Percentiles rank a stretch among this genome's conserved stretches.
Conservation (phyloP, 495 filamentous ascomycete genomes). For the Pyrenopolyporus hunteri region DNA sequence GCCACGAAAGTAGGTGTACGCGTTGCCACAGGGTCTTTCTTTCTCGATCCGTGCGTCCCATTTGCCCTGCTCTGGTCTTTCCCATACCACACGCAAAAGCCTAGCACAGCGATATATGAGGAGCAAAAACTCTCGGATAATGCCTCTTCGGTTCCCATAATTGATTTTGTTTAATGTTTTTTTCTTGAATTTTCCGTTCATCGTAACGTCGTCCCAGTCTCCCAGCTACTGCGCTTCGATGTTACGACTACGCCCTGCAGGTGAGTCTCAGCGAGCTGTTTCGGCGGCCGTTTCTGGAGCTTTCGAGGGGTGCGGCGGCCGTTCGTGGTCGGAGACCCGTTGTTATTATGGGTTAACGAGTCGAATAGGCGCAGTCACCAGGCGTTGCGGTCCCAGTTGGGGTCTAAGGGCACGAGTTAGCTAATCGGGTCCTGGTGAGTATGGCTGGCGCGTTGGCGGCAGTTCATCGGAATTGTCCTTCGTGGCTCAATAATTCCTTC, state of each 20-base stretch:
- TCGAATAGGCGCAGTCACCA: conserved; percentile 61
- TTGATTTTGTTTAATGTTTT: not conserved
- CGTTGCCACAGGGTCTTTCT: not conserved
- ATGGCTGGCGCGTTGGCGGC: not conserved
- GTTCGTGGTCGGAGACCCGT: conserved; percentile 24
- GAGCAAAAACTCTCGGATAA: too few relatives aligned
- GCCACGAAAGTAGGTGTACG: conserved; percentile 2
- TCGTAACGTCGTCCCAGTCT: conserved; percentile 31
- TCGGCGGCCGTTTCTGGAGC: conserved; percentile 54
- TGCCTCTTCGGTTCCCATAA: not conserved
- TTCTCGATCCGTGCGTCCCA: too few relatives aligned
- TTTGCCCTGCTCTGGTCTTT: too few relatives aligned
- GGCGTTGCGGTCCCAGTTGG: conserved; percentile 80
- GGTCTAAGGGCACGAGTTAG: conserved; percentile 55
- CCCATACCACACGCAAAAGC: too few relatives aligned
- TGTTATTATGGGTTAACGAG: conserved; percentile 38
- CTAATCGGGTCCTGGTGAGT: conserved; percentile 23
- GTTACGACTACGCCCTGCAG: conserved; percentile 38
- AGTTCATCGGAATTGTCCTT: too few relatives aligned
- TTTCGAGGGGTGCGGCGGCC: conserved; percentile 51
- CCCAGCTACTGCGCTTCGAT: conserved; percentile 33
- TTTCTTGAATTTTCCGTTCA: too few relatives aligned
- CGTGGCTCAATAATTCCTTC: not conserved
- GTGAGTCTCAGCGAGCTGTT: conserved; percentile 40
- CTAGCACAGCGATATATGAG: not conserved